A percentile compares a stretch with the other conserved stretches of the same genome.
Conservation (phyloP, 805 yeast species). For the Helenozyma baotianmanensis region DNA sequence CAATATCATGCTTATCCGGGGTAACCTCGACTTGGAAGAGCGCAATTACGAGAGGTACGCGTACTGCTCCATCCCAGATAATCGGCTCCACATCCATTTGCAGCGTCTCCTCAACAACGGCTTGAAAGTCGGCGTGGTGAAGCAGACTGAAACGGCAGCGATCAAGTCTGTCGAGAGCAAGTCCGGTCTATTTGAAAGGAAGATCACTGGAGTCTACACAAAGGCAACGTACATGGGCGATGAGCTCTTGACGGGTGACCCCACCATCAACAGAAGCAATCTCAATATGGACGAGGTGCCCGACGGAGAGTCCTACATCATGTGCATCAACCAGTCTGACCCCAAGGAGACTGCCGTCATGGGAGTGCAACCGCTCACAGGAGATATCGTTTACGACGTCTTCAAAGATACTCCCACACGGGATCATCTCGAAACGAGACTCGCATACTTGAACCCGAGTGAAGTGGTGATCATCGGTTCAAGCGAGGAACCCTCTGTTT, state of each 20-base stretch:
- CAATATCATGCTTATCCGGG: slow-evolving; percentile 69
- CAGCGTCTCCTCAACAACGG: slow-evolving; percentile 70
- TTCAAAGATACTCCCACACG: slow-evolving; percentile 58
- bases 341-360: slow-evolving; percentile 38
- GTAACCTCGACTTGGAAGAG: slow-evolving; percentile 54
- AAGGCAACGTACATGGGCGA: slow-evolving; percentile 79
- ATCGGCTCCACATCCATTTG: slow-evolving; percentile 67
- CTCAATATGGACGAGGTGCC: background rate
- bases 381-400: slow-evolving; percentile 68
- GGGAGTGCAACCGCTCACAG: slow-evolving; percentile 68
- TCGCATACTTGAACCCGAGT: slow-evolving; percentile 69
- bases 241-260: slow-evolving; percentile 22
- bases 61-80: slow-evolving; percentile 81
- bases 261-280: slow-evolving; percentile 8
- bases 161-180: slow-evolving; percentile 54
- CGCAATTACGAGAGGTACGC: slow-evolving; percentile 57
- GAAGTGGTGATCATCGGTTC: slow-evolving; percentile 52
- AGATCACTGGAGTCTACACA: slow-evolving; percentile 69
- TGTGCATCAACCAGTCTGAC: slow-evolving; percentile 33
- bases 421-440: slow-evolving; percentile 68
- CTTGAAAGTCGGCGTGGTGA: slow-evolving; percentile 79
- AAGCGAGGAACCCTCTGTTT: slow-evolving; percentile 24
- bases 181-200: slow-evolving; percentile 56
- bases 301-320: slow-evolving; percentile 39
- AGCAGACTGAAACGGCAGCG: slow-evolving; percentile 79